Evolutionary conservation across 1,139 yeast species (phyloP).

Genomic region (Taphrina pruni): DNA sequence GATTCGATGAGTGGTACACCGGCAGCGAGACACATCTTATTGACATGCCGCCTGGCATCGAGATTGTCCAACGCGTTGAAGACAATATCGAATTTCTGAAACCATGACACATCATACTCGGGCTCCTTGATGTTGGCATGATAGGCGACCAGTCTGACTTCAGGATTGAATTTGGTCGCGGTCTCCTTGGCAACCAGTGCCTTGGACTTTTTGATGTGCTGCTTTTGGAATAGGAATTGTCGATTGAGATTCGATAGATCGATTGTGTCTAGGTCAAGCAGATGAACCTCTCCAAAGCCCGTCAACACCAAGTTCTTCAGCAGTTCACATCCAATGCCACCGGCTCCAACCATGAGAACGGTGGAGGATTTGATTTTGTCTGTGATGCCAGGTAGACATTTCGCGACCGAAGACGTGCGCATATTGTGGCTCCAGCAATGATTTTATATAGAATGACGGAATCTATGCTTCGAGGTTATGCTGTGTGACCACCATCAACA

Average conservation of each 20-base stretch:
- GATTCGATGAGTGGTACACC: conserved; percentile 83
- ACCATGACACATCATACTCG: conserved; percentile 79
- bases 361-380: conserved; percentile 32
- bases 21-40: conserved; percentile 75
- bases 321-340: conserved; percentile 98
- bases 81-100: conserved; percentile 73
- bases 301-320: conserved; percentile 81
- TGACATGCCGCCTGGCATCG: conserved; percentile 90
- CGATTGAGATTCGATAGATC: conserved; percentile 90
- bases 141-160: conserved; percentile 74
- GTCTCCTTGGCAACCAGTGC: conserved; percentile 76
- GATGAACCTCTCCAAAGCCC: conserved; percentile 87
- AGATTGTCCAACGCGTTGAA: conserved; percentile 93
- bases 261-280: conserved; percentile 92
- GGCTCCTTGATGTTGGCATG: conserved; percentile 83
- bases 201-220: conserved; percentile 85
- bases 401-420: conserved; percentile 15
- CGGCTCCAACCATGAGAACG: conserved; percentile 93
- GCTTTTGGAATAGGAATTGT: conserved; percentile 85
- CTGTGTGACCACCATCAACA: no score
- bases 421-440: neutral
- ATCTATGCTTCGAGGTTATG: no score
- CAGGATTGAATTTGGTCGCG: conserved; percentile 76
- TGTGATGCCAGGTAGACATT: conserved; percentile 25
- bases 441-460: no score